Evolutionary conservation across 2,329 filamentous ascomycete genomes (phyloP).

Genomic region (Reticulascus tulasneorum): DNA sequence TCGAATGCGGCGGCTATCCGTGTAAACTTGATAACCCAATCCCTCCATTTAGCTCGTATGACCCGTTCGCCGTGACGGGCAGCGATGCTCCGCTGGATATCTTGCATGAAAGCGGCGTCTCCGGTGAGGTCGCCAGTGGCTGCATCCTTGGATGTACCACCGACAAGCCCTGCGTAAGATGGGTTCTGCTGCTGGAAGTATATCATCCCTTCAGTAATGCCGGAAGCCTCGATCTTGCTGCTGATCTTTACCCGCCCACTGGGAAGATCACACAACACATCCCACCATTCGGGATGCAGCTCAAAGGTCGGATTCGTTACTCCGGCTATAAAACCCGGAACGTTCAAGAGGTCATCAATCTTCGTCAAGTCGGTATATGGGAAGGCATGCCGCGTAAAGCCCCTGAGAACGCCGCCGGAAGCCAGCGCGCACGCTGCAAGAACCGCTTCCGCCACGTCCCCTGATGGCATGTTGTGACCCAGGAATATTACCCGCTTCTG

Average conservation of each 20-base stretch:
- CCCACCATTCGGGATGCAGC: constrained; percentile 96
- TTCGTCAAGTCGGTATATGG: constrained; percentile 98
- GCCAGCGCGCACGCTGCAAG: constrained; percentile 92
- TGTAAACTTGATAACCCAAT: constrained; percentile 92
- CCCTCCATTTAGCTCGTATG: constrained; percentile 86
- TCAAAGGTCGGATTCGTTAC: constrained; percentile 97
- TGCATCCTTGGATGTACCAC: constrained; percentile 33
- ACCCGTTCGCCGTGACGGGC: constrained; percentile 85
- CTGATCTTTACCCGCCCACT: constrained; percentile 94
- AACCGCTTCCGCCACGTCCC: constrained; percentile 96
- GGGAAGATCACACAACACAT: constrained; percentile 87
- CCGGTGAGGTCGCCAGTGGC: constrained; percentile 67
- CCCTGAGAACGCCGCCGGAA: constrained; percentile 85
- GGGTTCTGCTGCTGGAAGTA: constrained; percentile 84
- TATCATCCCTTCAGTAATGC: constrained; percentile 75
- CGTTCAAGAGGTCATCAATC: constrained; percentile 91
- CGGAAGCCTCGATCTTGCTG: constrained; percentile 75
- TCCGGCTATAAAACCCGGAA: constrained; percentile 95
- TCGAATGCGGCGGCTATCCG: constrained; percentile 91
- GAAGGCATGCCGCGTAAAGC: constrained; percentile 94
- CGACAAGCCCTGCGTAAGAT: constrained; percentile 46
- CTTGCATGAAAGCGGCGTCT: constrained; percentile 83
- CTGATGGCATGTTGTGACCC: constrained; percentile 90
- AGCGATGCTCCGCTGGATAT: constrained; percentile 77
- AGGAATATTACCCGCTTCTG: constrained; percentile 96